phyloP scores from a whole-genome alignment of 352 stramenopile species.

The Phytophthora agathidicida region DNA sequence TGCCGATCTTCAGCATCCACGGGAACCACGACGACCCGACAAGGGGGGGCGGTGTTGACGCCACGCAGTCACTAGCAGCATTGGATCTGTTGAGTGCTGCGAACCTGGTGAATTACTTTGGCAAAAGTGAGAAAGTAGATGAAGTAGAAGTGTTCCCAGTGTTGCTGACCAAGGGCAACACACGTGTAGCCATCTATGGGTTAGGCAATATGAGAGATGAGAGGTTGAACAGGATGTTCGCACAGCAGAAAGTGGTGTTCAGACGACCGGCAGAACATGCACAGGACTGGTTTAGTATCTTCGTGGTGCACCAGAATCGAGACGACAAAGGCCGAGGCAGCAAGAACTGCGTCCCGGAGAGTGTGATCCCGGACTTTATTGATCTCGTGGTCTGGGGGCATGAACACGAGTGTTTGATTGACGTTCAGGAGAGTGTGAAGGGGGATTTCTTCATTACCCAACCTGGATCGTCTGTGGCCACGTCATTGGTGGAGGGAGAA shows the following conservation, averaged over 20 bases:
- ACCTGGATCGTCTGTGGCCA: slow-evolving; percentile 96
- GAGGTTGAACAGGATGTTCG: slow-evolving; percentile 97
- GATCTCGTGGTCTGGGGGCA: slow-evolving; percentile 98
- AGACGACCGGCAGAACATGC: slow-evolving; percentile 79
- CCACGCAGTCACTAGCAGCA: slow-evolving; percentile 89
- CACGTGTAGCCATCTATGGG: slow-evolving; percentile 97
- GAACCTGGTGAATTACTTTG: slow-evolving; percentile 99
- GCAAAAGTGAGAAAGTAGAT: slow-evolving; percentile 93
- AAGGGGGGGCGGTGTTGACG: slow-evolving; percentile 79
- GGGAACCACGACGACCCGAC: slow-evolving; percentile 99
- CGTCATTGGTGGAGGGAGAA: slow-evolving; percentile 92
- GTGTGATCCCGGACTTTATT: slow-evolving; percentile 99
- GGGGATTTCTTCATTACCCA: slow-evolving; percentile 97
- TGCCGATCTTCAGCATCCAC: slow-evolving; percentile 99
- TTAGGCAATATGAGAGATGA: slow-evolving; percentile 99
- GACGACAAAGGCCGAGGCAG: slow-evolving; percentile 90
- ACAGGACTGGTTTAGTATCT: slow-evolving; percentile 97
- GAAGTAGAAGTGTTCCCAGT: slow-evolving; percentile 96
- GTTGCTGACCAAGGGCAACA: slow-evolving; percentile 95
- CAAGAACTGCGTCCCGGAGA: slow-evolving; percentile 98
- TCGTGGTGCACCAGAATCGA: slow-evolving; percentile 99
- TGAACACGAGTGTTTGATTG: slow-evolving; percentile 98
- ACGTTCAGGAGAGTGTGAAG: slow-evolving; percentile 93
- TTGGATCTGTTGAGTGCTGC: slow-evolving; percentile 95
- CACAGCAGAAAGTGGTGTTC: slow-evolving; percentile 96